These are phyloP conservation scores for Myriosclerotinia curreyana DNA, from an alignment of 2,329 filamentous ascomycete genomes.

Conservation along the genomic window DNA sequence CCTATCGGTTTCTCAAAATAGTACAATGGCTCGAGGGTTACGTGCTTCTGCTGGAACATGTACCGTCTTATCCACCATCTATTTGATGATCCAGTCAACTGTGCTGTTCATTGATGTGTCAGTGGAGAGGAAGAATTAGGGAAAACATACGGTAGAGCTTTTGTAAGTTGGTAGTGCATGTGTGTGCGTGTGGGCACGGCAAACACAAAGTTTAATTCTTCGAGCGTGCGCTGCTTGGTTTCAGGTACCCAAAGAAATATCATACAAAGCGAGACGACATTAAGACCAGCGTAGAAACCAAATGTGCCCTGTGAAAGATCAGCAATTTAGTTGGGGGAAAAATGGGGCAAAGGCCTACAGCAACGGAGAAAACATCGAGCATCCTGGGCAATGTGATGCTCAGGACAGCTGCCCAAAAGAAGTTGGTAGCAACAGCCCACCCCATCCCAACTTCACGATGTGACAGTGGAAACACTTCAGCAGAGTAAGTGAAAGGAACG, in stretches of 20 bases:
- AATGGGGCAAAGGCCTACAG: background rate
- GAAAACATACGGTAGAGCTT: conserved; percentile 30
- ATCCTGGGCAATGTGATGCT: conserved; percentile 48
- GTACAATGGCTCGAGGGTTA: conserved; percentile 3
- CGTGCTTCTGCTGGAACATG: background rate
- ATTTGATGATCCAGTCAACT: background rate
- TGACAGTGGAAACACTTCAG: conserved; percentile 62
- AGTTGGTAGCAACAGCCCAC: conserved; percentile 58
- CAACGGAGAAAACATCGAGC: conserved; percentile 24
- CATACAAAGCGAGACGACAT: conserved; percentile 52
- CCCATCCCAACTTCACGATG: conserved; percentile 64
- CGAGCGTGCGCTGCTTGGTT: conserved; percentile 49
- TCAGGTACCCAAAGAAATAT: conserved; percentile 58
- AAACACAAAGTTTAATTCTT: conserved; percentile 48
- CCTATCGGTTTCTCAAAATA: conserved; percentile 6
- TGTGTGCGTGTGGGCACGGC: conserved; percentile 35
- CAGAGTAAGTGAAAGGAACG: too few species aligned
- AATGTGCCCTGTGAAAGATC: conserved; percentile 44
- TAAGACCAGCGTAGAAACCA: conserved; percentile 54
- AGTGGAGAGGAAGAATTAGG: too few species aligned
- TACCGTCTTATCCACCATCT: conserved; percentile 19
- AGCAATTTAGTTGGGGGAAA: conserved; percentile 19
- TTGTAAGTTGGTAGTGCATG: conserved; percentile 35
- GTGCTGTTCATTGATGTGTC: background rate
- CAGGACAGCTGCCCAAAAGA: conserved; percentile 60